These are phyloP conservation scores for Megacollybia marginata DNA, from an alignment of 768 basidiomycete species.

Conservation along the genomic window DNA sequence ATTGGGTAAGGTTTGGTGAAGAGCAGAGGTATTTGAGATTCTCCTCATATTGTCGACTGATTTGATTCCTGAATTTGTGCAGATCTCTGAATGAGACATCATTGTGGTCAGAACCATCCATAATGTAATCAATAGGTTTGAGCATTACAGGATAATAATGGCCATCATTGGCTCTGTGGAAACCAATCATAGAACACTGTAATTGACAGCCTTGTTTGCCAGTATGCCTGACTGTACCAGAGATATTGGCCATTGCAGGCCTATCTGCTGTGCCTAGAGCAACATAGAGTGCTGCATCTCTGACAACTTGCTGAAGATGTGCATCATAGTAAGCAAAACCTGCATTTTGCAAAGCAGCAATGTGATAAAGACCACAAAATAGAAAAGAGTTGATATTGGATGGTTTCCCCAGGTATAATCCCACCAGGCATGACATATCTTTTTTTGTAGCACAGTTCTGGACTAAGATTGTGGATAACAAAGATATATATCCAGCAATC, in stretches of 20 bases:
- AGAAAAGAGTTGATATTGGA: constrained; percentile 27
- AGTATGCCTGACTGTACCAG: constrained; percentile 21
- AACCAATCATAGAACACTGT: constrained; percentile 22
- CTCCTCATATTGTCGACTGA: no score
- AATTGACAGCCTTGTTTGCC: constrained; percentile 24
- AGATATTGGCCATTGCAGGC: constrained; percentile 16
- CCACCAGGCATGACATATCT: constrained; percentile 22
- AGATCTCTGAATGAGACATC: no score
- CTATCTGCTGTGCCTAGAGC: constrained; percentile 22
- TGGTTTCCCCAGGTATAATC: constrained; percentile 28
- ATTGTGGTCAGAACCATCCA: no score
- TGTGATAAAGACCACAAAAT: constrained; percentile 24
- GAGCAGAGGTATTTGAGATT: background rate
- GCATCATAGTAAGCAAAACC: no score
- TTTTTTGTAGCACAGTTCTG: constrained; percentile 21
- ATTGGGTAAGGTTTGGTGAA: constrained; percentile 12
- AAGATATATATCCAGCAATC: constrained; percentile 33
- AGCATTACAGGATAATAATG: no score
- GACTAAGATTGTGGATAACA: constrained; percentile 21
- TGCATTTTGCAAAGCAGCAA: constrained; percentile 24
- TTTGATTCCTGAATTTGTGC: no score
- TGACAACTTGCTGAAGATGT: constrained; percentile 9
- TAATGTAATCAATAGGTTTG: no score
- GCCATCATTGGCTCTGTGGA: constrained; percentile 19
- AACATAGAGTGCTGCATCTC: constrained; percentile 7